phyloP scores from a whole-genome alignment of 805 yeast species.

The Maudiozyma turicensis region DNA sequence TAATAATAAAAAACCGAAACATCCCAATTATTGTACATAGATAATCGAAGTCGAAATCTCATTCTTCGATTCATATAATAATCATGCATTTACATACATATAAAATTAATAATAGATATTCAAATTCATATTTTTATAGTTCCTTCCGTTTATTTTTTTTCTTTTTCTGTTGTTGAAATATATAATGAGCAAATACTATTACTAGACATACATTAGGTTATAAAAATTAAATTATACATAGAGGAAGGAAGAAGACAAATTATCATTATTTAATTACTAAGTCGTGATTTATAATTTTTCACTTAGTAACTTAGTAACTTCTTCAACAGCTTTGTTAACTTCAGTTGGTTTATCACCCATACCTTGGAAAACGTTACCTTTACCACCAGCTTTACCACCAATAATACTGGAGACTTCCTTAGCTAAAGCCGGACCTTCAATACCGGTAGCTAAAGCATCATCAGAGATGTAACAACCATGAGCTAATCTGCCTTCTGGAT shows the following conservation, averaged over 20 bases:
- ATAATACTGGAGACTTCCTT: slow-evolving; percentile 56
- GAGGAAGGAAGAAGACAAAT: not conserved
- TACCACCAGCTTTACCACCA: slow-evolving; percentile 99
- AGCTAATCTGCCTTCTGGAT: slow-evolving; percentile 64
- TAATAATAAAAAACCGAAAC: not conserved
- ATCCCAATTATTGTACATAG: not conserved
- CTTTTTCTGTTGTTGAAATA: not conserved
- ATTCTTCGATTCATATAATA: no score
- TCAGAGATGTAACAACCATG: slow-evolving; percentile 89
- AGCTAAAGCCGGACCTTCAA: slow-evolving; percentile 70
- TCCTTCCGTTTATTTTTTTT: not conserved
- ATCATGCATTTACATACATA: no score
- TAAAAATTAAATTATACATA: not conserved
- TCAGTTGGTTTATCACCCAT: slow-evolving; percentile 78
- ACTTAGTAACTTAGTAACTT: slow-evolving; percentile 49
- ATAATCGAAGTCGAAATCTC: not conserved
- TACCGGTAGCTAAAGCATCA: slow-evolving; percentile 55
- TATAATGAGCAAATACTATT: not conserved
- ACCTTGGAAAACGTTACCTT: slow-evolving; percentile 93
- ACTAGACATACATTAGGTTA: not conserved
- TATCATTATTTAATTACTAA: slow-evolving; percentile 3
- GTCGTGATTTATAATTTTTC: slow-evolving; percentile 38
- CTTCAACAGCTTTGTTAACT: slow-evolving; percentile 62
- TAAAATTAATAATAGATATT: no score
- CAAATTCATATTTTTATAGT: not conserved